Evolutionary conservation across 2,329 filamentous ascomycete genomes (phyloP), one percentile per base, ranked within the genome.

Genomic region (Beauveria pseudobassiana): DNA sequence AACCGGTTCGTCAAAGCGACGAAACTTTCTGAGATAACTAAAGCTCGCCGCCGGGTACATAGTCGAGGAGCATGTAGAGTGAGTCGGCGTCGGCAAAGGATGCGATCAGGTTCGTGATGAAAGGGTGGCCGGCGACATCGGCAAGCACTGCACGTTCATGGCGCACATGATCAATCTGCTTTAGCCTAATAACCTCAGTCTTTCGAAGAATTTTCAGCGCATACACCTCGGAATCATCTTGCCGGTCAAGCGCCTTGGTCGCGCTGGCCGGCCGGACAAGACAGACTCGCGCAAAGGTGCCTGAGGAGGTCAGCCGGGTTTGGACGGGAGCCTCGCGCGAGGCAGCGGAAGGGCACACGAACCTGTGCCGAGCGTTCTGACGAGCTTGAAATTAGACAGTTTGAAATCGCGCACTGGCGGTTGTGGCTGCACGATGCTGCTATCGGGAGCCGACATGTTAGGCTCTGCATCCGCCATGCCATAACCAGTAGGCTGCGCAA

Each of bases 31-130:
- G 51, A 95, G 80, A 70, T 93, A 93, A 68, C 86, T 91, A 74
- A 95, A 95, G 85, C 77, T 95, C 90, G 71, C 90, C 90, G 61
- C 90, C 90, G 58, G 89, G 90, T 66, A 91, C 87, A 73, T 92
- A 93, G 74, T 92, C 89, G 68, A 93, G 87, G 66, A 93, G 82
- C 83, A 93, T 89, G 72, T 93, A 93, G 49, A 93, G 78, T 20
- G 87, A 90, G 69, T 92, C 88, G 68, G 80, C 78, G 75, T 93
- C 90, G 70, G 90, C 87, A 77, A 93, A 95, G 66, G 89, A 91
- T 64, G 87, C 88, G 55, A 89, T 80, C 70, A 93, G 82, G 64
- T 84, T 87, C 58, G 90, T 93, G 71, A 95, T 93, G 75, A 93
- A 95, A 26, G 90, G 90, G 71, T 93, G 87, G 26, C 89, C 89